Conservation (phyloP, 345 rosid species). For the Salix koriyanagi region DNA sequence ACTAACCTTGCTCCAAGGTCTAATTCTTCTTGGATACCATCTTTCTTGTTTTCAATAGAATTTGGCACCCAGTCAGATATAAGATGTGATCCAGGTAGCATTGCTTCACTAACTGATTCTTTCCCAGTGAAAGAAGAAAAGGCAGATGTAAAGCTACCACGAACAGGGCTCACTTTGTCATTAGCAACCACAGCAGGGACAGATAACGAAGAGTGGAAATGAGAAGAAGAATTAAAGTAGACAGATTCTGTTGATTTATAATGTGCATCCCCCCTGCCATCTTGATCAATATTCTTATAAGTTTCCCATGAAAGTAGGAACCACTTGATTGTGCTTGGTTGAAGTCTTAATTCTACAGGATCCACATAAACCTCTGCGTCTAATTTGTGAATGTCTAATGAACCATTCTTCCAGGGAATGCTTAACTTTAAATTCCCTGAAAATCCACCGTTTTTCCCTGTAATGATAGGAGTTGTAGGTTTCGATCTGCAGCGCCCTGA, state of each 20-base stretch:
- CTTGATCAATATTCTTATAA: slow-evolving; percentile 34
- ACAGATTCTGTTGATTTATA: slow-evolving; percentile 38
- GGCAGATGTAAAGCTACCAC: slow-evolving; percentile 29
- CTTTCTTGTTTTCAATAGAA: slow-evolving; percentile 36
- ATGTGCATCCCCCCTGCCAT: slow-evolving; percentile 13
- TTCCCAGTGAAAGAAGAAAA: slow-evolving; percentile 33
- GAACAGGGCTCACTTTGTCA: slow-evolving; percentile 20
- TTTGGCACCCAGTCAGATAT: slow-evolving; percentile 82
- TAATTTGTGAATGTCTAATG: slow-evolving; percentile 79
- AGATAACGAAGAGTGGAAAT: slow-evolving; percentile 29
- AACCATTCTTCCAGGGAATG: slow-evolving; percentile 95
- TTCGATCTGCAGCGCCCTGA: slow-evolving; percentile 21
- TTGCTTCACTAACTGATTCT: slow-evolving; percentile 39
- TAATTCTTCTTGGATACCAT: slow-evolving; percentile 36
- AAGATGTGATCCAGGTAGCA: slow-evolving; percentile 53
- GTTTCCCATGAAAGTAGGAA: slow-evolving; percentile 53
- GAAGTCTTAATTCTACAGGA: slow-evolving; percentile 71
- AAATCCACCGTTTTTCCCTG: slow-evolving; percentile 64
- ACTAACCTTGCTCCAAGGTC: slow-evolving; percentile 88
- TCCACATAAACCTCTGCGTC: slow-evolving; percentile 71
- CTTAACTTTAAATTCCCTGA: slow-evolving; percentile 78
- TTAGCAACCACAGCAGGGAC: slow-evolving; percentile 24
- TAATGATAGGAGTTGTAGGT: slow-evolving; percentile 48
- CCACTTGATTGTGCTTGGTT: slow-evolving; percentile 71
- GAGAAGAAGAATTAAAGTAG: slow-evolving; percentile 39